Evolutionary conservation across 2,329 filamentous ascomycete genomes (phyloP), one percentile per base, ranked within the genome.

Genomic region (Saccharata proteae): DNA sequence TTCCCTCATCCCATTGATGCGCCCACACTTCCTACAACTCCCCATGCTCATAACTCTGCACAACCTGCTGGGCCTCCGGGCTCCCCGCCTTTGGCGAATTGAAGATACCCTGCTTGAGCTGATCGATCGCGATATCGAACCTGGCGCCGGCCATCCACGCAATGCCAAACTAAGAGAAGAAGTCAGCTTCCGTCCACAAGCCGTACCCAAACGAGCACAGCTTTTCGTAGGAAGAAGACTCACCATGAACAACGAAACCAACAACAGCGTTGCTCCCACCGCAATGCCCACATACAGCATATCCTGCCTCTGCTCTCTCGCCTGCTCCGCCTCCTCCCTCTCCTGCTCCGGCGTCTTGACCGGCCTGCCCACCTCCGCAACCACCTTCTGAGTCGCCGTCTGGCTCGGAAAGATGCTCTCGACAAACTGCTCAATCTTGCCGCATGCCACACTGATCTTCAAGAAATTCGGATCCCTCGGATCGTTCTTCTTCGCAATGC

Each of bases 391-490:
- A 38, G 31, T 47, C 42, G 35, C 32, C 16, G 62, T 75, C 57
- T 93, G 84, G 6, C 74, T 71, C 3, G 90, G 90, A 72, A 86
- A 96, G 44, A 96, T 75, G 4, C 76, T 77, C 58, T 96, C 88
- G 52, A 96, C 93, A 54, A 93, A 93, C 64, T 90, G 81, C 55
- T 96, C 86, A 42, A 93, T 82, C 80, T 83, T 85, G 49, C 74
- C 88, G 52, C 88, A 93, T 34, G 81, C 79, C 40, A 85, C 75
- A 57, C 85, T 93, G 51, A 98, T 94, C 49, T 83, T 78, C 26
- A 94, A 63, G 61, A 80, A 98, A 53, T 86, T 88, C 26, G 88
- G 90, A 48, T 98, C 90, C 46, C 77, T 76, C 0, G 90, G 88
- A 40, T 86, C 83, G 57, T 94, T 96, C 72, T 90, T 94, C 65